These are phyloP conservation scores for Bipolaris sorokiniana DNA, from an alignment of 2,329 filamentous ascomycete species.

Conservation along the genomic window DNA sequence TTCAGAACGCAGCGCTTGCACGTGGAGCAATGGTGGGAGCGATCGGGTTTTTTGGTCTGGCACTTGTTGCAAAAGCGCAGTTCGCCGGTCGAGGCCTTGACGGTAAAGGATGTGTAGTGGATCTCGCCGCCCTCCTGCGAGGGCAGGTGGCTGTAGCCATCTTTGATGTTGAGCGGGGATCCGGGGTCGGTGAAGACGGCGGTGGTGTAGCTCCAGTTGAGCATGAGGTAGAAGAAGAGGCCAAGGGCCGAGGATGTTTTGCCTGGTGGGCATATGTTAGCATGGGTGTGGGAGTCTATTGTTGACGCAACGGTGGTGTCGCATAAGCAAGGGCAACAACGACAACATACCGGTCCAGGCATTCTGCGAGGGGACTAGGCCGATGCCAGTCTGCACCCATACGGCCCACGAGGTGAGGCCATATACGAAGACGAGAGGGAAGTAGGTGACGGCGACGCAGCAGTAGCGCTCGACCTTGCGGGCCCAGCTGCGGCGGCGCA, in stretches of 20 bases:
- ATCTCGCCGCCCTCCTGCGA: conserved; percentile 65
- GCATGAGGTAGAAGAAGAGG: conserved; percentile 73
- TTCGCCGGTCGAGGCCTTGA: conserved; percentile 82
- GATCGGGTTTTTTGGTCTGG: conserved; percentile 90
- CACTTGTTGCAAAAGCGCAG: conserved; percentile 97
- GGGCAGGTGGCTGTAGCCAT: conserved; percentile 80
- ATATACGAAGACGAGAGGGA: conserved; percentile 90
- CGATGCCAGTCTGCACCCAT: conserved; percentile 83
- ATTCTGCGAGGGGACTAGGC: conserved; percentile 50
- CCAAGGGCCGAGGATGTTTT: conserved; percentile 65
- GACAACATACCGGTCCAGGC: conserved; percentile 44
- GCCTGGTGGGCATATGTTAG: conserved; percentile 29
- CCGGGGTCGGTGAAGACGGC: conserved; percentile 94
- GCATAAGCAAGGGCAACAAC: conserved; percentile 2
- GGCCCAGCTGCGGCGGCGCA: conserved; percentile 60
- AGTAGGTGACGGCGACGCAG: conserved; percentile 78
- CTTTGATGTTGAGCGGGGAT: conserved; percentile 58
- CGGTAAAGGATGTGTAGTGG: conserved; percentile 79
- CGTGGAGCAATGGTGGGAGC: conserved; percentile 94
- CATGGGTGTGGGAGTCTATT: not conserved
- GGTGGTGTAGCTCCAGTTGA: conserved; percentile 88
- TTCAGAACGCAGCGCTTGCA: conserved; percentile 95
- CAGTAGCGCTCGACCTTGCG: conserved; percentile 81
- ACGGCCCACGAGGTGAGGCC: conserved; percentile 89
- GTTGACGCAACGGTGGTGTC: not conserved